phyloP scores from a whole-genome alignment of 345 rosid genomes.

The Rhodomyrtus tomentosa region DNA sequence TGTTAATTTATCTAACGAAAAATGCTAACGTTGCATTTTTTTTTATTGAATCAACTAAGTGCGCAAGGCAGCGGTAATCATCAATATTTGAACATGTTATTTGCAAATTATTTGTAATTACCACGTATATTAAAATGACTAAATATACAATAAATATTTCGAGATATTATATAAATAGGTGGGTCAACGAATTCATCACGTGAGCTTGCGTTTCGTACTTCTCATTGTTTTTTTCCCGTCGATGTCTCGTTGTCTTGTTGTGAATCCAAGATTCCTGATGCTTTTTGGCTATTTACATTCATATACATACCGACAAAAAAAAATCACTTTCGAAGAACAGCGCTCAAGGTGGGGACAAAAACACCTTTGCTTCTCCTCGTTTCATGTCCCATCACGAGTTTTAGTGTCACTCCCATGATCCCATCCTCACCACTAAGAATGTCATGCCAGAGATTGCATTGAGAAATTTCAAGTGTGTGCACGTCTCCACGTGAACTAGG shows the following conservation, averaged over 20 bases:
- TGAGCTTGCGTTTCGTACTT: not conserved
- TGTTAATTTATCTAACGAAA: no score
- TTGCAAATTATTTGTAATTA: not conserved
- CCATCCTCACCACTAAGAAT: not conserved
- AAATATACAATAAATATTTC: not conserved
- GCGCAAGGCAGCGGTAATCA: not conserved
- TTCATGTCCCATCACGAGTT: not conserved
- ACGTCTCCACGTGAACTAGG: not conserved
- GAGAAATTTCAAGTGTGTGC: not conserved
- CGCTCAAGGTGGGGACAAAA: not conserved
- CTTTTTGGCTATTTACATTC: not conserved
- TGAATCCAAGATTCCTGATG: not conserved
- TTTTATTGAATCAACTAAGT: not conserved
- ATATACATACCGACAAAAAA: not conserved
- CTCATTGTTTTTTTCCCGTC: not conserved
- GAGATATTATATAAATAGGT: not conserved
- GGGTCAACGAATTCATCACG: not conserved
- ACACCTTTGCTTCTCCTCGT: not conserved
- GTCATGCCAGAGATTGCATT: not conserved
- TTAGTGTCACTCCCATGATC: not conserved
- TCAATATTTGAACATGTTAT: not conserved
- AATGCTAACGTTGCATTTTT: no score
- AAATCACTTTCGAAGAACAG: not conserved
- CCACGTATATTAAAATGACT: not conserved
- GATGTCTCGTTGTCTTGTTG: not conserved